A percentile compares a stretch with the other conserved stretches of the same genome.
phyloP scores from a whole-genome alignment of 768 basidiomycete species.

The Gelatoporia subvermispora region DNA sequence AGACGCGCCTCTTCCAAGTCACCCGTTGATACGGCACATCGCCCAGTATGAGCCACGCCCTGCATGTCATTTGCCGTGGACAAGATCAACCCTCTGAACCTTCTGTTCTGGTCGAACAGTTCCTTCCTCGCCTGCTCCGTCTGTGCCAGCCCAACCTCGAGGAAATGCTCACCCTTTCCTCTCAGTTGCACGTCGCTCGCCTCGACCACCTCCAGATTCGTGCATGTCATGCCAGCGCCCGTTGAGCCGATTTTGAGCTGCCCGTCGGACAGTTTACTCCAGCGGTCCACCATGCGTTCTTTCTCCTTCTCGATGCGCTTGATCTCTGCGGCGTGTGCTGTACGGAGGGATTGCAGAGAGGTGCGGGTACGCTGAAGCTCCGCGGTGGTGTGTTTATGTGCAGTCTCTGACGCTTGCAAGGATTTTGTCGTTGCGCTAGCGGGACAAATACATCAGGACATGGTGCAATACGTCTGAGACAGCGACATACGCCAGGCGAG shows the following conservation, averaged over 20 bases:
- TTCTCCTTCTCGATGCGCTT: constrained; percentile 81
- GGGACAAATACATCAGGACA: neutral
- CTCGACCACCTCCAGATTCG: constrained; percentile 25
- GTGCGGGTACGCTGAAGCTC: constrained; percentile 74
- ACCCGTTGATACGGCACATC: constrained; percentile 30
- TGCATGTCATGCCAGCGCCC: constrained; percentile 37
- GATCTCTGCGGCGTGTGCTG: constrained; percentile 63
- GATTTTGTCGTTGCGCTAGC: constrained; percentile 44
- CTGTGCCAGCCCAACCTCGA: constrained; percentile 68
- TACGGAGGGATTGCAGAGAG: constrained; percentile 61
- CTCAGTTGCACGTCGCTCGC: constrained; percentile 32
- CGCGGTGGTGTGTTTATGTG: constrained; percentile 64
- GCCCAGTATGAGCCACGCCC: constrained; percentile 44
- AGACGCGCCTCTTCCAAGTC: constrained; percentile 44
- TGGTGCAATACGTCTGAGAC: neutral
- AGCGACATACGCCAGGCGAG: constrained; percentile 58
- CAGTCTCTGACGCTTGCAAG: constrained; percentile 53
- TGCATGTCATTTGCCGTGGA: constrained; percentile 64
- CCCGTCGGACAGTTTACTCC: constrained; percentile 64
- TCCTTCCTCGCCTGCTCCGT: constrained; percentile 62
- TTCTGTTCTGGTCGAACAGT: constrained; percentile 60
- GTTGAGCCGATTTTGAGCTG: constrained; percentile 53
- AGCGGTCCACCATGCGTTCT: constrained; percentile 69
- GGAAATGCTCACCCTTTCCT: constrained; percentile 47
- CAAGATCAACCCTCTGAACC: constrained; percentile 56